These are phyloP conservation scores for Lolium multiflorum DNA, from an alignment of 176 grass and related monocot genomes.

Conservation along the genomic window DNA sequence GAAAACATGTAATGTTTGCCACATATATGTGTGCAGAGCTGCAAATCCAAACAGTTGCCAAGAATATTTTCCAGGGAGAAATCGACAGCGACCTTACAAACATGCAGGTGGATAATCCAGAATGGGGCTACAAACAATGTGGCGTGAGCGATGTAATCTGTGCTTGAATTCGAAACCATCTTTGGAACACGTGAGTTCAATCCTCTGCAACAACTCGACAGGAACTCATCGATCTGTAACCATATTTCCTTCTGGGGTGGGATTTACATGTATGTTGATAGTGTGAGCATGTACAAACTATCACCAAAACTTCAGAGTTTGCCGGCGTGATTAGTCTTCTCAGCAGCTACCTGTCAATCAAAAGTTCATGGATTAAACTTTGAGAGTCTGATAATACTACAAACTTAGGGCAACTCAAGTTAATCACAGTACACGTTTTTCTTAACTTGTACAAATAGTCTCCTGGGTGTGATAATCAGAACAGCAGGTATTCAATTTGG, in stretches of 20 bases:
- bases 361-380: not conserved
- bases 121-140: not conserved
- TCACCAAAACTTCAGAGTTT: slow-evolving; percentile 29
- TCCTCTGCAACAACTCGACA: not conserved
- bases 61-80: not conserved
- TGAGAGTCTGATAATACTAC: not conserved
- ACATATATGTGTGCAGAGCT: not conserved
- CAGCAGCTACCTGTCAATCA: slow-evolving; percentile 32
- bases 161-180: not conserved
- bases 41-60: not conserved
- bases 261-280: slow-evolving; percentile 29
- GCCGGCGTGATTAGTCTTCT: slow-evolving; percentile 17
- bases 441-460: not conserved
- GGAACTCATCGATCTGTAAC: not conserved
- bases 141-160: not conserved
- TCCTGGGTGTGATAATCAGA: not conserved
- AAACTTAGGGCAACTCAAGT: not conserved
- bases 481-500: not conserved
- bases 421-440: slow-evolving; percentile 5
- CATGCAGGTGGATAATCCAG: not conserved
- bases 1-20: not conserved
- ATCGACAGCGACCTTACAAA: not conserved
- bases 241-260: slow-evolving; percentile 1
- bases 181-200: not conserved
- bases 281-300: slow-evolving; percentile 23